Conservation (phyloP, 768 basidiomycete genomes). For the Coprinopsis sp. region DNA sequence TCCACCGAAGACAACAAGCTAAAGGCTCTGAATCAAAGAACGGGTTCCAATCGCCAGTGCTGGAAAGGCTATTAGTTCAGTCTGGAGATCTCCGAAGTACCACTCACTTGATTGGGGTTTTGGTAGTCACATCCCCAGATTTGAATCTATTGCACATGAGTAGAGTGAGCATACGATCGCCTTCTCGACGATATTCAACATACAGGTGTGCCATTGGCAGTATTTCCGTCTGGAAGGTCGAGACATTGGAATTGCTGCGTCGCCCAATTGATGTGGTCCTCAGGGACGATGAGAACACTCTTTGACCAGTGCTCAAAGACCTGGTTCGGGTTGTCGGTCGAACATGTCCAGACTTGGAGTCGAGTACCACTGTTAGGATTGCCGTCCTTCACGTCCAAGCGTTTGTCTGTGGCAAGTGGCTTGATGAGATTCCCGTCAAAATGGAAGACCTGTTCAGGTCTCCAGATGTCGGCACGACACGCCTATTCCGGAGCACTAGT, state of each 20-base stretch:
- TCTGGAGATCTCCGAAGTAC: no score
- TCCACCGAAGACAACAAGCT: no score
- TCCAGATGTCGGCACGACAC: constrained; percentile 13
- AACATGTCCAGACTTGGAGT: constrained; percentile 23
- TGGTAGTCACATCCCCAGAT: constrained; percentile 12
- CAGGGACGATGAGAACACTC: constrained; percentile 7
- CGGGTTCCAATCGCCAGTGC: no score
- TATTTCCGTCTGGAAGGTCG: constrained; percentile 13
- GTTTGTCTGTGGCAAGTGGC: constrained; percentile 17
- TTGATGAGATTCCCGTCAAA: constrained; percentile 14
- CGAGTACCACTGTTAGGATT: constrained; percentile 13
- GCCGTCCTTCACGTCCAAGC: constrained; percentile 19
- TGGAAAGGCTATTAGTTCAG: no score
- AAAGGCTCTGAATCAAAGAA: no score
- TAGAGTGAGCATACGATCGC: not conserved
- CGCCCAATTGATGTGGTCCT: constrained; percentile 13
- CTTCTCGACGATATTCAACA: not conserved
- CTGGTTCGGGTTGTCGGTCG: constrained; percentile 17
- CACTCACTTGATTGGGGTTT: constrained; percentile 14
- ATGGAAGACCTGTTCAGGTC: constrained; percentile 19
- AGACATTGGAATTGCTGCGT: constrained; percentile 9
- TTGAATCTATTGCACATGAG: constrained; percentile 8
- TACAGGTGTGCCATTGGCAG: constrained; percentile 12
- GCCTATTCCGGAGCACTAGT: not conserved
- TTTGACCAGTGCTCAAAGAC: constrained; percentile 11